These are phyloP conservation scores for Naganishia sp. DNA, from an alignment of 1,284 basidiomycete species.

Conservation along the genomic window DNA sequence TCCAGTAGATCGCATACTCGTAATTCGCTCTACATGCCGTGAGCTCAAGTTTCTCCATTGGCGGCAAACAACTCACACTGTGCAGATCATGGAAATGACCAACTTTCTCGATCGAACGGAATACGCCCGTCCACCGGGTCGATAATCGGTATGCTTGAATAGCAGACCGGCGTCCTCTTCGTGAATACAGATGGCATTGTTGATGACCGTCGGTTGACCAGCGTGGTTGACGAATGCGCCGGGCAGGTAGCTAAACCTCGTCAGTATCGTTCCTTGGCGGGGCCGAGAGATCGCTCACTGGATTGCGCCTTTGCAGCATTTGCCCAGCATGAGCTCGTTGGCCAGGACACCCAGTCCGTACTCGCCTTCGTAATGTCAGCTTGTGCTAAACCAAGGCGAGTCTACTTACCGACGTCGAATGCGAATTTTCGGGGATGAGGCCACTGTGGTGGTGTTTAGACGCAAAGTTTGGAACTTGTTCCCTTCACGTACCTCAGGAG, in stretches of 20 bases:
- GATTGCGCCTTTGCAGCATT: slow-evolving; percentile 56
- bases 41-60: too few species aligned
- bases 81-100: slow-evolving; percentile 57
- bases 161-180: slow-evolving; percentile 53
- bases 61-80: slow-evolving; percentile 41
- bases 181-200: slow-evolving; percentile 47
- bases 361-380: slow-evolving; percentile 37
- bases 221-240: slow-evolving; percentile 48
- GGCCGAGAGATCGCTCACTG: not conserved
- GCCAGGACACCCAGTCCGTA: slow-evolving; percentile 54
- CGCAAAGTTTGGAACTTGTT: slow-evolving; percentile 33
- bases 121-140: slow-evolving; percentile 47
- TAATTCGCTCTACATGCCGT: slow-evolving; percentile 13
- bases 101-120: slow-evolving; percentile 53
- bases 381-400: too few species aligned
- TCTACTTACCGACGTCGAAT: slow-evolving; percentile 53
- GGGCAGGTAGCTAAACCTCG: slow-evolving; percentile 44
- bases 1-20: slow-evolving; percentile 47
- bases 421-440: slow-evolving; percentile 54
- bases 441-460: not conserved
- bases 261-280: not conserved
- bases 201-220: slow-evolving; percentile 50
- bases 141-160: slow-evolving; percentile 40
- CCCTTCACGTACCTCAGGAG: slow-evolving; percentile 51
- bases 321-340: slow-evolving; percentile 55